Base-by-base conservation (phyloP, 2,329 filamentous ascomycete species). In the Elsinoe perseae region DNA sequence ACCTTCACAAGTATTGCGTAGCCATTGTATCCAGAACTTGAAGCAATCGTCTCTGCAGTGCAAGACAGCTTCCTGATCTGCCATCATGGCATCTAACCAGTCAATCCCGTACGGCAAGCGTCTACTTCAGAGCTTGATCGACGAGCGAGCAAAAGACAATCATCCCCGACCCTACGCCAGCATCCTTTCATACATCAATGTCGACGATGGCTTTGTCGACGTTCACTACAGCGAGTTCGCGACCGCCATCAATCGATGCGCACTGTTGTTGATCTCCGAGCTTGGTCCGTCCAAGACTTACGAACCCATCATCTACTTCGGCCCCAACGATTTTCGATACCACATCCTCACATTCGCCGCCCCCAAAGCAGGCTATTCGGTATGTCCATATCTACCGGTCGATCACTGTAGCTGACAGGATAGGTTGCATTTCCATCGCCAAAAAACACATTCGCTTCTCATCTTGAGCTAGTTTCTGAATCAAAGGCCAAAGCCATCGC, bases 331-430 rank as follows among this genome's bases (percentile, higher is more conserved):
- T 57, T 50, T 72, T n/a, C 64, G 69, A 10, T 70, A 73, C 50
- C 67, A 60, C 12, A 68, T 76, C 28, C 43, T 72, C 4, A 56
- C 72, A 1, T 61, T 75, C 6, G 73, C 73, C 3, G 69, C 58
- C 34, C 70, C 72, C 58, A 77, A 77, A 62, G 70, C 72, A 2
- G 73, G 75, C 2, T 72, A 75, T 42, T 68, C 65, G 59, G 66
- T 68, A 63, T 27, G 60, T 34, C 8, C 25, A 23, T 28, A 12
- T 9, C 18, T n/a, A 52, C 10, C 16, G 8, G 16, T n/a, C 18
- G 27, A 38, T 36, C 28, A 21, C 7, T 9, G 27, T n/a, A 25
- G 6, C 34, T 21, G 40, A 30, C 32, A 14, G 21, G 4, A 3
- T 25, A 58, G 58, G 58, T 61, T 2, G 56, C 64, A n/a, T 60